Percentiles rank a stretch among this genome's conserved stretches.
Conservation (phyloP, 2,329 filamentous ascomycete genomes). For the Fusarium mexicanum region DNA sequence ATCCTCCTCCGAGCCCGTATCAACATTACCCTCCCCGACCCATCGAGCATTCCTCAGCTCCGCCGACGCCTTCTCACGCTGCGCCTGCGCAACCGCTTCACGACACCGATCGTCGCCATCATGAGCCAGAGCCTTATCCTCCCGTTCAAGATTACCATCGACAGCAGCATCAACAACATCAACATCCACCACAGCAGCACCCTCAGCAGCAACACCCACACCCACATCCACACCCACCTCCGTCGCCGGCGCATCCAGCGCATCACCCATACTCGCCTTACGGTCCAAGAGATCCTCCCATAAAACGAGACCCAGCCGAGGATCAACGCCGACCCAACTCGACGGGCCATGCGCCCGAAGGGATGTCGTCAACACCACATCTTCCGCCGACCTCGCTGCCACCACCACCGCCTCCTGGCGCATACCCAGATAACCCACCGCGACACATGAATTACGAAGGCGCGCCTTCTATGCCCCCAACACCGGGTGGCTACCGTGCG, state of each 20-base stretch:
- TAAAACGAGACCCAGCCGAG: slow-evolving; percentile 66
- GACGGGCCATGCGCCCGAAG: slow-evolving; percentile 56
- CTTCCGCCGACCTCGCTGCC: slow-evolving; percentile 46
- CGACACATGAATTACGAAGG: slow-evolving; percentile 65
- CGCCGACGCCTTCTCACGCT: slow-evolving; percentile 43
- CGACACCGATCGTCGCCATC: slow-evolving; percentile 64
- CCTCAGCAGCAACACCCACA: slow-evolving; percentile 34
- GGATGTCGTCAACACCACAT: slow-evolving; percentile 46
- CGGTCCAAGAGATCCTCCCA: slow-evolving; percentile 59
- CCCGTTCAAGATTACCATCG: slow-evolving; percentile 64
- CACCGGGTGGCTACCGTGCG: slow-evolving; percentile 55
- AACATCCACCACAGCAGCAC: slow-evolving; percentile 19
- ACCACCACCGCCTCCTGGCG: slow-evolving; percentile 44
- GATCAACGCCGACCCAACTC: slow-evolving; percentile 64
- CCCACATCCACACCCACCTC: slow-evolving; percentile 44
- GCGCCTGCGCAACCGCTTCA: slow-evolving; percentile 47
- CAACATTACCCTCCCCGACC: slow-evolving; percentile 52
- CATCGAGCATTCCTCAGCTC: slow-evolving; percentile 46
- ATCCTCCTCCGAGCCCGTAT: slow-evolving; percentile 50
- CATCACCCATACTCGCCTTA: slow-evolving; percentile 57
- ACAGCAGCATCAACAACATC: slow-evolving; percentile 32
- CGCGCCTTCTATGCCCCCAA: slow-evolving; percentile 56
- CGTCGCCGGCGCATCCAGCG: slow-evolving; percentile 51
- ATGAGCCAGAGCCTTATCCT: slow-evolving; percentile 65
- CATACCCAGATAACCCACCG: slow-evolving; percentile 58